A percentile compares a stretch with the other conserved stretches of the same genome.
These are phyloP conservation scores for Russula sp. DNA, from an alignment of 768 basidiomycete genomes.

Conservation along the genomic window DNA sequence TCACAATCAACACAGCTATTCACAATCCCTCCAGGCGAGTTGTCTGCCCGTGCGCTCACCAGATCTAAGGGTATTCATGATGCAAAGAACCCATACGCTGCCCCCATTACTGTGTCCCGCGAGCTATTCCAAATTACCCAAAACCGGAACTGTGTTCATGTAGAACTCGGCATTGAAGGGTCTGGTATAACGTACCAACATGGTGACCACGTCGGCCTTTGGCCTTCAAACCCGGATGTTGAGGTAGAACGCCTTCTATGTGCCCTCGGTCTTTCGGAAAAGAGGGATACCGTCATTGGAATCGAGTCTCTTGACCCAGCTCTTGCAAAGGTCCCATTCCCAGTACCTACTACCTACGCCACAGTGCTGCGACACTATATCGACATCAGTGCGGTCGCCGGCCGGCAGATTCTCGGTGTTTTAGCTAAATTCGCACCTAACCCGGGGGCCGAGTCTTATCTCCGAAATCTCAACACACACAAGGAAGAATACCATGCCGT, in stretches of 20 bases:
- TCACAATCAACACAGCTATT: neutral
- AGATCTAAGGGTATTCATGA: constrained; percentile 95
- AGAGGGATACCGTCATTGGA: constrained; percentile 77
- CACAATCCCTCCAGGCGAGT: constrained; percentile 58
- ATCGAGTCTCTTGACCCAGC: constrained; percentile 98
- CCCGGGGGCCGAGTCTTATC: constrained; percentile 62
- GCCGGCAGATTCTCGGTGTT: constrained; percentile 86
- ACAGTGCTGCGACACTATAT: constrained; percentile 95
- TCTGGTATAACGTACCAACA: constrained; percentile 99
- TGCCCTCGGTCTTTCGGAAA: constrained; percentile 76
- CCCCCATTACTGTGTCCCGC: constrained; percentile 67
- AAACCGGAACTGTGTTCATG: constrained; percentile 89
- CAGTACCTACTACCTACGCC: constrained; percentile 90
- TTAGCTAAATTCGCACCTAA: constrained; percentile 86
- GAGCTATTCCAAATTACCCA: constrained; percentile 76
- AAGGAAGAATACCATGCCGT: constrained; percentile 82
- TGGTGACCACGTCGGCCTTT: constrained; percentile 95
- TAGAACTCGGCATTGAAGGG: constrained; percentile 90
- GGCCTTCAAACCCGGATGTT: constrained; percentile 90
- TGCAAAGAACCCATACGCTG: constrained; percentile 93
- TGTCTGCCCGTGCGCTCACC: constrained; percentile 89
- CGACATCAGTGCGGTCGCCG: constrained; percentile 91
- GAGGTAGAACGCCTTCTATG: constrained; percentile 88
- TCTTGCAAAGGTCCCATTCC: constrained; percentile 97
- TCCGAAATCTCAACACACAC: constrained; percentile 75